Evolutionary conservation across 768 basidiomycete species (phyloP).

Genomic region (Pholiota conissans): DNA sequence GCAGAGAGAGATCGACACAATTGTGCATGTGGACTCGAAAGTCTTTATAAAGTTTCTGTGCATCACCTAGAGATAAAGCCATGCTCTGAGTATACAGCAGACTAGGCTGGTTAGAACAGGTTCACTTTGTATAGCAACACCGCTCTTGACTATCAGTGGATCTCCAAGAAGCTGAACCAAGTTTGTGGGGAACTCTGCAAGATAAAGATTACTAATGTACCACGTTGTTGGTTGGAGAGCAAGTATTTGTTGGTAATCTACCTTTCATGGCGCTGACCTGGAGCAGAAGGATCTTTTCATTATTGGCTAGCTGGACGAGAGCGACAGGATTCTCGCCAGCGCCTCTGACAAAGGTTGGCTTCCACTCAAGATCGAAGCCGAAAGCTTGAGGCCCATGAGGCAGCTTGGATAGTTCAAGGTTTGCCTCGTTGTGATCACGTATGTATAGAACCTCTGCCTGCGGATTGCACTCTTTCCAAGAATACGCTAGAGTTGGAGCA

Average conservation of each 20-base stretch:
- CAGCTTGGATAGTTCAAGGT: conserved; percentile 27
- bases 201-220: conserved; percentile 7
- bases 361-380: conserved; percentile 85
- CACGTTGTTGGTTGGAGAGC: not conserved
- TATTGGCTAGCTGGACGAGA: conserved; percentile 69
- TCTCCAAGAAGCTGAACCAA: conserved; percentile 55
- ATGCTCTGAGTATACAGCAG: conserved; percentile 8
- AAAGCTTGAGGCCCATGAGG: conserved; percentile 35
- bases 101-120: conserved; percentile 6
- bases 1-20: conserved; percentile 69
- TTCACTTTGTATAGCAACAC: conserved; percentile 73
- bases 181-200: conserved; percentile 51
- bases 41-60: conserved; percentile 60
- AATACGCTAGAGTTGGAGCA: conserved; percentile 35
- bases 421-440: conserved; percentile 31
- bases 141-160: conserved; percentile 59
- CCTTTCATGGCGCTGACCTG: conserved; percentile 64
- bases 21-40: conserved; percentile 42
- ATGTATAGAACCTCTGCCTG: conserved; percentile 33
- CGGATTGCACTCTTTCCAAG: conserved; percentile 34
- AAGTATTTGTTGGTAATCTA: conserved; percentile 15
- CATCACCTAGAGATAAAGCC: conserved; percentile 51
- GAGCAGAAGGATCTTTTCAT: conserved; percentile 55
- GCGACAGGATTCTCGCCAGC: conserved; percentile 65
- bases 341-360: conserved; percentile 57